These are phyloP conservation scores for Emmonsiellopsis sp. DNA, from an alignment of 2,329 filamentous ascomycete species.

Conservation along the genomic window DNA sequence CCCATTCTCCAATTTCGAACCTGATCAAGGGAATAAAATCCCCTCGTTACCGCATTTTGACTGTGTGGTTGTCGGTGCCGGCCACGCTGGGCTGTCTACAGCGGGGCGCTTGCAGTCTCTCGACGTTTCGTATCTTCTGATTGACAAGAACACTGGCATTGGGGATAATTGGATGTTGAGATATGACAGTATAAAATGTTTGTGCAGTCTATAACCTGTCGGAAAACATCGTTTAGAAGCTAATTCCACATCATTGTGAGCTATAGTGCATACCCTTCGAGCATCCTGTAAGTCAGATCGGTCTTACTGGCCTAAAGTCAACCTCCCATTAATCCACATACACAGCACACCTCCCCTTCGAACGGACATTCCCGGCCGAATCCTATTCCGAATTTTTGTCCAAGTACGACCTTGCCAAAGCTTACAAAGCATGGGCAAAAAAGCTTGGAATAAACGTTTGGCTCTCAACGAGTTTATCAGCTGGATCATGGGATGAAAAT, in stretches of 20 bases:
- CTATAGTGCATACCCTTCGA: conserved; percentile 12
- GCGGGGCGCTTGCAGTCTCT: conserved; percentile 37
- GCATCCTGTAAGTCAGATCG: conserved; percentile 4
- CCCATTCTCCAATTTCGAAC: background rate
- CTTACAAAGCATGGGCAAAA: conserved; percentile 13
- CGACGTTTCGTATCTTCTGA: conserved; percentile 32
- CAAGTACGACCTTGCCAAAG: conserved; percentile 15
- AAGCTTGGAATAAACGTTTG: conserved; percentile 26
- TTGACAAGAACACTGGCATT: conserved; percentile 34
- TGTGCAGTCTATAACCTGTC: conserved; percentile 1
- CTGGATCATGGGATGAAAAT: conserved; percentile 28
- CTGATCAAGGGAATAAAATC: background rate
- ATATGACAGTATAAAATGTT: conserved; percentile 34
- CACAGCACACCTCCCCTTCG: conserved; percentile 18
- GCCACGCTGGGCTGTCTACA: conserved; percentile 35
- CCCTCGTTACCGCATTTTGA: conserved; percentile 13
- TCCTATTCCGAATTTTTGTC: conserved; percentile 14
- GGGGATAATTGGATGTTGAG: conserved; percentile 39
- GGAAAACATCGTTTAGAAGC: too few species aligned
- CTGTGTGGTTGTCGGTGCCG: conserved; percentile 29
- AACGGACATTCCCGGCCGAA: conserved; percentile 15
- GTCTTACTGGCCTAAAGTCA: background rate
- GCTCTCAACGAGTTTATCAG: conserved; percentile 27
- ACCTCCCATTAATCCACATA: background rate
- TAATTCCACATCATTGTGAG: conserved; percentile 14